Evolutionary conservation across 768 basidiomycete genomes (phyloP), one percentile per base, ranked within the genome.

Genomic region (Leccinum obscurum): DNA sequence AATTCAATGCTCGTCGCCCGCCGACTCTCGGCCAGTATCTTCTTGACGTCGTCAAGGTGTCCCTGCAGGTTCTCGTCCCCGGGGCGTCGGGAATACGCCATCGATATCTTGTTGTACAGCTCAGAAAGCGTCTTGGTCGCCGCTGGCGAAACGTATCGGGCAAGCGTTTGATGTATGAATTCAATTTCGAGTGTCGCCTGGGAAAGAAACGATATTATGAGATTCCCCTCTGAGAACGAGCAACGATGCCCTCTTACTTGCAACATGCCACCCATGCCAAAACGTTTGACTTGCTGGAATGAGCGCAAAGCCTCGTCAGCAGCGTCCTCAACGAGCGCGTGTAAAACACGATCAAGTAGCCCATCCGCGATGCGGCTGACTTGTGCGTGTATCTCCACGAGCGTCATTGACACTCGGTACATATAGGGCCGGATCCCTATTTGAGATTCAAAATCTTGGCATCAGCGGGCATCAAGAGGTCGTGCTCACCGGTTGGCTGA

Each of bases 181-280:
- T 98, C 97, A 65, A 98, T 97, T 75, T 98, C 96, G 28, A 99
- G 87, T 5, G 97, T 98, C 14, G 97, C 97, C 95, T 98, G 72
- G 6, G 6, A 17, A n/a, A 4, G 14, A n/a, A 34, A 13, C 11
- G 11, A 34, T 4, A 5, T 48, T 59, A 4, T 44, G 41, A 62
- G 39, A 30, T 2, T 28, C 9, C 24, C 39, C 20, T 32, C 32
- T 32, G 32, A 6, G 41, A 4, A 37, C 20, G 41, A 48, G n/a
- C 37, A 26, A 54, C 35, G 41, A 30, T 28, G 80, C 89, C 60
- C n/a, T 20, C 44, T 46, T 72, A 97, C 95, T 52, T 93, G 86
- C 49, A 99, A 82, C 97, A 98, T 98, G 9, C 97, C 97, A 32
- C 97, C 97, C 89, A 98, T 97, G 17, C 95, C 95, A 70, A 97